These are phyloP conservation scores for Leccinum subrobustum DNA, from an alignment of 1,284 basidiomycete genomes.

Conservation along the genomic window DNA sequence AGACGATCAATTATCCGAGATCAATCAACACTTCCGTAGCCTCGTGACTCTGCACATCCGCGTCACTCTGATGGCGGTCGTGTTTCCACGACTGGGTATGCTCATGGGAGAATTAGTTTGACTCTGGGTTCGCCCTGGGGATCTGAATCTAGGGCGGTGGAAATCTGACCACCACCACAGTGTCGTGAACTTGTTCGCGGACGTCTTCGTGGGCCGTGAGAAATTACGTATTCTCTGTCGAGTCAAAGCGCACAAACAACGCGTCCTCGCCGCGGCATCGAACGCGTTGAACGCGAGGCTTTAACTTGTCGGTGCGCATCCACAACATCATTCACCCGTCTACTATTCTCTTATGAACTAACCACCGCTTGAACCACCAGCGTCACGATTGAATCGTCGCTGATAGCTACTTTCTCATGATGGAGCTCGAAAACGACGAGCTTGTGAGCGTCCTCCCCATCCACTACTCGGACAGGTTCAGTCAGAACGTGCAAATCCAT, in stretches of 20 bases:
- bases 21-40: slow-evolving; percentile 72
- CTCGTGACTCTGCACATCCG: slow-evolving; percentile 81
- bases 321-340: not conserved
- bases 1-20: slow-evolving; percentile 48
- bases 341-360: not conserved
- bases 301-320: not conserved
- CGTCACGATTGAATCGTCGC: not conserved
- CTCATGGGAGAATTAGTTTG: slow-evolving; percentile 60
- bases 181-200: slow-evolving; percentile 7
- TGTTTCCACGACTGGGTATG: slow-evolving; percentile 82
- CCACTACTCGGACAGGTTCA: slow-evolving; percentile 60
- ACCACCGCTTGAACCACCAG: not conserved
- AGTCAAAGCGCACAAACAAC: slow-evolving; percentile 14
- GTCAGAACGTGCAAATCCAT: slow-evolving; percentile 67
- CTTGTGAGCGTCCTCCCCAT: slow-evolving; percentile 67
- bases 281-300: slow-evolving; percentile 19
- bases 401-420: slow-evolving; percentile 14
- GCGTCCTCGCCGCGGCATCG: slow-evolving; percentile 16
- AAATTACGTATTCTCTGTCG: slow-evolving; percentile 26
- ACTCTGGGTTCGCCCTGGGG: not conserved
- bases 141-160: slow-evolving; percentile 6
- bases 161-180: slow-evolving; percentile 11
- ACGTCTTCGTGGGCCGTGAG: slow-evolving; percentile 15
- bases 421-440: slow-evolving; percentile 44
- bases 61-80: slow-evolving; percentile 83